Evolutionary conservation across 305 asterid genomes (phyloP), one percentile per base, ranked within the genome.

Genomic region (Solanum hybrid): DNA sequence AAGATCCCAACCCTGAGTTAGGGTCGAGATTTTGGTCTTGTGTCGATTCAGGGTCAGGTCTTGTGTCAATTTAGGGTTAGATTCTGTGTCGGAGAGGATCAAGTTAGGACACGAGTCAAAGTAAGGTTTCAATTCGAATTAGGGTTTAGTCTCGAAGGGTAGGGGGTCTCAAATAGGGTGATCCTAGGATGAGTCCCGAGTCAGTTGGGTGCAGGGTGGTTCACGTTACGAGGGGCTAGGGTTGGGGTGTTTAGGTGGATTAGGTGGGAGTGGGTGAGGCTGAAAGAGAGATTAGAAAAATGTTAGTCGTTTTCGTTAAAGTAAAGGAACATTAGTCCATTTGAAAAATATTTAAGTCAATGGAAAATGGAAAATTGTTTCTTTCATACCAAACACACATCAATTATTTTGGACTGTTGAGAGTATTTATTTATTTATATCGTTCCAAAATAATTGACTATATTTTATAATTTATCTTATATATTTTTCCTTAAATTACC

Each of bases 51-150:
- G 2, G 14, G 13, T 10, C 1, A 2, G 7, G 56, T 4, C 56
- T 42, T 12, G 69, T 17, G n/a, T 19, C 10, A 0, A 56, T 56
- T 56, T 56, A 56, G 69, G 24, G n/a, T 56, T 1, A 51, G 8
- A 4, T 56, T 56, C 2, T 0, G 0, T 17, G 69, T 56, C 2
- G 4, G 2, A 56, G 10, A 56, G 73, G 73, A 0, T n/a, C 6
- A 1, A n/a, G 3, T 66, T 66, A 4, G 73, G 14, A 22, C 0
- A 66, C 0, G 7, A 9, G 14, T 66, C 3, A 7, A 0, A 10
- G 14, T n/a, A 10, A n/a, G 73, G 29, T 66, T 66, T 66, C 12
- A 10, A 2, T 9, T 64, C 6, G 2, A 5, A 0, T 9, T 66
- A n/a, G 13, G 73, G 3, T 66, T n/a, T 13, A n/a, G 7, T n/a